Percentiles rank a stretch among this genome's conserved stretches.
These are phyloP conservation scores for Alternaria longipes DNA, from an alignment of 2,329 filamentous ascomycete genomes.

Conservation along the genomic window DNA sequence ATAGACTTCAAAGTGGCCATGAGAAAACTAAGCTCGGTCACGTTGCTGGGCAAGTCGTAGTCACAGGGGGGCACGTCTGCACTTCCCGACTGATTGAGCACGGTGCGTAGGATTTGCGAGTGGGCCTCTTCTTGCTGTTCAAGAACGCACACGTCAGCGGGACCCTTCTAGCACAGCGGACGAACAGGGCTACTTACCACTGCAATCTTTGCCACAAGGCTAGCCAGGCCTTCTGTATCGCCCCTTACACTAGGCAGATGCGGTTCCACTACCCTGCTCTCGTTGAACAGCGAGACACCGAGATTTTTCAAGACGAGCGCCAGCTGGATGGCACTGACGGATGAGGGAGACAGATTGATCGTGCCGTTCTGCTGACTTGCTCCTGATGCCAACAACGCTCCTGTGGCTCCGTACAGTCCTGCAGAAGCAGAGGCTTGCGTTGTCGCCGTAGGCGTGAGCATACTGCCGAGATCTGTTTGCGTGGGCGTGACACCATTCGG, in stretches of 20 bases:
- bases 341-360: constrained; percentile 4
- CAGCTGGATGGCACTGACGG: constrained; percentile 7
- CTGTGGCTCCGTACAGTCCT: constrained; percentile 2
- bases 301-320: constrained; percentile 14
- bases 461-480: background rate
- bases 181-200: constrained; percentile 4
- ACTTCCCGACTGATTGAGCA: background rate
- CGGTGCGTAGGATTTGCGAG: background rate
- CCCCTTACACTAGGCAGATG: background rate
- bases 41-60: constrained; percentile 3
- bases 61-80: background rate
- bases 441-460: background rate
- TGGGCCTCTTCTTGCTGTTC: constrained; percentile 7
- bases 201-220: constrained; percentile 2
- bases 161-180: background rate
- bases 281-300: constrained; percentile 11
- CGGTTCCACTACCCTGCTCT: no score
- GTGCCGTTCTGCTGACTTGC: constrained; percentile 1
- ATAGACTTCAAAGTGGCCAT: no score
- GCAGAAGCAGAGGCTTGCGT: background rate
- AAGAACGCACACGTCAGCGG: background rate
- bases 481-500: background rate
- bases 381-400: background rate
- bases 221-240: background rate
- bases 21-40: no score